Evolutionary conservation across 306 rosid genomes (phyloP).

Genomic region (Quercus variabilis): DNA sequence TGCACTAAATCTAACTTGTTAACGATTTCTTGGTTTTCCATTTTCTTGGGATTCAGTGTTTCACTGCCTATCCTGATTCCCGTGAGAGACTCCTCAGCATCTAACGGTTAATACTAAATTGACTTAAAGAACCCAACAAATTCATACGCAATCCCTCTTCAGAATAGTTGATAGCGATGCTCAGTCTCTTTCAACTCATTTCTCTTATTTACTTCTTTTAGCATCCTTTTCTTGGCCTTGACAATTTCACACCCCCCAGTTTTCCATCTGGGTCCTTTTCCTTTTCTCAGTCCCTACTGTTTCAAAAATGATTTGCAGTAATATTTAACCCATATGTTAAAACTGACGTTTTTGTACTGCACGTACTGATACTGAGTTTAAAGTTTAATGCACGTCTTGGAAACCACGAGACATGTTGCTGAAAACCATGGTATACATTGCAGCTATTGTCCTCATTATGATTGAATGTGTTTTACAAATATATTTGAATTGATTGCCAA

Average conservation of each 20-base stretch:
- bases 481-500: slow-evolving; percentile 96
- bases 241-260: slow-evolving; percentile 5
- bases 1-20: slow-evolving; percentile 3
- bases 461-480: slow-evolving; percentile 13
- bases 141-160: background rate
- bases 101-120: slow-evolving; percentile 18
- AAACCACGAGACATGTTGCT: slow-evolving; percentile 6
- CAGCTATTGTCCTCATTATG: slow-evolving; percentile 32
- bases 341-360: background rate
- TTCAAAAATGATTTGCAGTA: background rate
- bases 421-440: background rate
- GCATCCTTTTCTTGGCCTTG: slow-evolving; percentile 9
- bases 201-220: slow-evolving; percentile 29
- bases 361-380: background rate
- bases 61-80: background rate
- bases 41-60: slow-evolving; percentile 24
- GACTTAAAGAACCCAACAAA: no score
- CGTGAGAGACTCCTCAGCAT: slow-evolving; percentile 21
- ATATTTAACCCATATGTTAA: background rate
- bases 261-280: slow-evolving; percentile 19
- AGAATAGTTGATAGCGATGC: slow-evolving; percentile 42
- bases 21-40: slow-evolving; percentile 3
- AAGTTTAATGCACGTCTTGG: slow-evolving; percentile 13
- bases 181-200: slow-evolving; percentile 55
- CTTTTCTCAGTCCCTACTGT: background rate